phyloP scores from a whole-genome alignment of 148 eudicot genomes.

The Rhododendron simsii region DNA sequence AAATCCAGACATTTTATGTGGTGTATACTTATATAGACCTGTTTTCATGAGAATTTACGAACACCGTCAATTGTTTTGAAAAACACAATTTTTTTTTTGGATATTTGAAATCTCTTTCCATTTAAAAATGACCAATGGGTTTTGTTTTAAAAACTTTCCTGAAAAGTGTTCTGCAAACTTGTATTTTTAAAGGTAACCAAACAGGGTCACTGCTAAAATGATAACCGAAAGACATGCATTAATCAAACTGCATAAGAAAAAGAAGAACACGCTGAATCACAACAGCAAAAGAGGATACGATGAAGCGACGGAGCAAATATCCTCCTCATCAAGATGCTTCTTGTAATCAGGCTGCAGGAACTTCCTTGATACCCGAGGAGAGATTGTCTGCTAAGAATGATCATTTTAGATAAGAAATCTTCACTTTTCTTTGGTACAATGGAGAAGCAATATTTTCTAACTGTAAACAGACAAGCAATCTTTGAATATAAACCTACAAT shows the following conservation, averaged over 20 bases:
- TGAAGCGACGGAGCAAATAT: conserved; percentile 79
- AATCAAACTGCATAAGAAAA: neutral
- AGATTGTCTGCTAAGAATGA: conserved; percentile 38
- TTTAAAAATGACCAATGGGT: neutral
- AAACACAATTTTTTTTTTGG: neutral
- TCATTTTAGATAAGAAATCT: conserved; percentile 4
- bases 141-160: neutral
- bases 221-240: neutral
- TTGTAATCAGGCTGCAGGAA: conserved; percentile 15
- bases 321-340: conserved; percentile 60
- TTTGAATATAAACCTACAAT: neutral
- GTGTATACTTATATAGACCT: neutral
- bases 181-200: neutral
- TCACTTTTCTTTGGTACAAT: neutral
- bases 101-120: neutral
- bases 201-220: conserved; percentile 22
- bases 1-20: neutral
- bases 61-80: neutral
- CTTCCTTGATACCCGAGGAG: conserved; percentile 46
- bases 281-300: conserved; percentile 65
- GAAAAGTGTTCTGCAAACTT: neutral
- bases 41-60: neutral
- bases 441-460: neutral
- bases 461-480: neutral
- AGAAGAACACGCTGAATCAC: neutral